Evolutionary conservation across 2,329 filamentous ascomycete species (phyloP).

Genomic region (Sarocladiaceae sp.): DNA sequence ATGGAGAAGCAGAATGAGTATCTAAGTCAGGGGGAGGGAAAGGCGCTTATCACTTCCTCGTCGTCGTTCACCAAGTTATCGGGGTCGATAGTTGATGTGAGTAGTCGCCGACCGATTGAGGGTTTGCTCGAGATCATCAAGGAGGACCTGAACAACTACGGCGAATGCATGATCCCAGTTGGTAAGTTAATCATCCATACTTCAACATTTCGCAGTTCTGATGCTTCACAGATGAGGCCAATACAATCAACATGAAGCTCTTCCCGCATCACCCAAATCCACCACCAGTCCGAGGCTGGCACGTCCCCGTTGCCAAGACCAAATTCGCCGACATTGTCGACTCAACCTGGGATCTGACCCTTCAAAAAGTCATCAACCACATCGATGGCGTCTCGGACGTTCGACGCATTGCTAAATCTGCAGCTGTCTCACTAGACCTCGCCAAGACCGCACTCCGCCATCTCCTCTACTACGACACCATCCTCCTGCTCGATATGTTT

Average conservation of each 20-base stretch:
- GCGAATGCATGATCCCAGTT: conserved; percentile 97
- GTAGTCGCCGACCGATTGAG: conserved; percentile 65
- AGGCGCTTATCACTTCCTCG: conserved; percentile 12
- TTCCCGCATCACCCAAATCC: conserved; percentile 80
- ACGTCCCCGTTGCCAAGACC: conserved; percentile 78
- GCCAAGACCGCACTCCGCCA: conserved; percentile 84
- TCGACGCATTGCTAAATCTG: conserved; percentile 76
- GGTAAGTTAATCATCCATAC: conserved; percentile 48
- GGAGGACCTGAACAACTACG: conserved; percentile 93
- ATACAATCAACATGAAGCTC: conserved; percentile 93
- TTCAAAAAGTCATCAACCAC: conserved; percentile 74
- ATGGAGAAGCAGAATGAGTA: conserved; percentile 91
- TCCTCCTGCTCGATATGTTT: conserved; percentile 90
- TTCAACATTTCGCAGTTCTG: background rate
- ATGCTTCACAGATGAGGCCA: conserved; percentile 67
- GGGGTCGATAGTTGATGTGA: conserved; percentile 33
- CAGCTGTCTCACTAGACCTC: conserved; percentile 82
- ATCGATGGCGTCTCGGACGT: conserved; percentile 92
- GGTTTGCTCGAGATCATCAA: conserved; percentile 76
- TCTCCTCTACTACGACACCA: conserved; percentile 87
- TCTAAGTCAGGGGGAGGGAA: conserved; percentile 58
- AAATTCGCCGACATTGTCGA: conserved; percentile 61
- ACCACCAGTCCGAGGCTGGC: conserved; percentile 76
- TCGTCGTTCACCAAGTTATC: conserved; percentile 11
- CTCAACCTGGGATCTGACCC: conserved; percentile 70